phyloP scores from a whole-genome alignment of 768 basidiomycete species.

The Amanita pseudoporphyria region DNA sequence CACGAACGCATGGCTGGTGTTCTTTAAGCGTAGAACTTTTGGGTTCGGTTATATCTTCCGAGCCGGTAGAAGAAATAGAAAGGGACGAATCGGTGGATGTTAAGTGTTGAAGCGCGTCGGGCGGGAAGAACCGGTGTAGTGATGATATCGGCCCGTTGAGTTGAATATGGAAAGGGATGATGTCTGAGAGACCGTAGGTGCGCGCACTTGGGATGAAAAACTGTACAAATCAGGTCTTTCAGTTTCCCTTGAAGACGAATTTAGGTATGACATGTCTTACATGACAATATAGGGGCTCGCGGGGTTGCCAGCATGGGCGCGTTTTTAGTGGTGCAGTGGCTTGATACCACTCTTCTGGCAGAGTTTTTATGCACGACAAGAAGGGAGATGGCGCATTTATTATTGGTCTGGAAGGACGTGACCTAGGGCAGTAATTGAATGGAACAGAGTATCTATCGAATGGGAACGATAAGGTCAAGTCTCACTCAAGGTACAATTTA shows the following conservation, averaged over 20 bases:
- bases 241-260: neutral
- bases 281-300: conserved; percentile 35
- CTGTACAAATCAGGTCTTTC: conserved; percentile 21
- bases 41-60: neutral
- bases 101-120: neutral
- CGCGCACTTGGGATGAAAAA: conserved; percentile 50
- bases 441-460: conserved; percentile 31
- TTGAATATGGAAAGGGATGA: conserved; percentile 59
- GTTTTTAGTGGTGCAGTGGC: conserved; percentile 31
- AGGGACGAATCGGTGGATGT: conserved; percentile 4
- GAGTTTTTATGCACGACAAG: conserved; percentile 46
- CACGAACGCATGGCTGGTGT: conserved; percentile 25
- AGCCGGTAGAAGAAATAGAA: conserved; percentile 16
- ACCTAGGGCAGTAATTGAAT: conserved; percentile 43
- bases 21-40: conserved; percentile 4
- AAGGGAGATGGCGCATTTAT: conserved; percentile 37
- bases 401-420: conserved; percentile 47
- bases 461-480: neutral
- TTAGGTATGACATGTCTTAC: conserved; percentile 27
- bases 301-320: conserved; percentile 21
- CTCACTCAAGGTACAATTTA: neutral
- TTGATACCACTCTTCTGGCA: conserved; percentile 62
- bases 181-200: conserved; percentile 43
- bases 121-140: conserved; percentile 29
- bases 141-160: conserved; percentile 37